phyloP scores from a whole-genome alignment of 305 asterid species.

The Euphrasia arctica region DNA sequence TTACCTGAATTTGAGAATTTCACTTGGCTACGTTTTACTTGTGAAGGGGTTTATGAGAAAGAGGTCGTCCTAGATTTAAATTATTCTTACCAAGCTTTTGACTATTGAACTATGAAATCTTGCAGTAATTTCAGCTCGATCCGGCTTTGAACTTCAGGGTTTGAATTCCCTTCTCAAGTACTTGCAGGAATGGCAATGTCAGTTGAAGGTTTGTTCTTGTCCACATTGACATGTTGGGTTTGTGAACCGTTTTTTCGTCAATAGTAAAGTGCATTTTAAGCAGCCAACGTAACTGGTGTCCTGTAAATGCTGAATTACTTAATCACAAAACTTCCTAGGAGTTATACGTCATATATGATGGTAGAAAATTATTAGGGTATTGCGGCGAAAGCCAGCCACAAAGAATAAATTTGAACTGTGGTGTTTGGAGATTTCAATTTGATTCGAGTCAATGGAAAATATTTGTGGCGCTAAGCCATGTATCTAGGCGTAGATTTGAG shows the following conservation, averaged over 20 bases:
- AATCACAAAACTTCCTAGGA: background rate
- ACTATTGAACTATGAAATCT: background rate
- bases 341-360: background rate
- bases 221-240: conserved; percentile 15
- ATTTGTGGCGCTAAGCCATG: background rate
- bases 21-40: conserved; percentile 15
- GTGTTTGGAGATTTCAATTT: conserved; percentile 2
- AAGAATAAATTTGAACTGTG: background rate
- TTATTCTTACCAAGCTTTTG: background rate
- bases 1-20: no score
- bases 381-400: background rate
- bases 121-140: conserved; percentile 19
- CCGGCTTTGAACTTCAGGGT: conserved; percentile 1
- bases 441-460: background rate
- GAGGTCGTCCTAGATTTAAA: background rate
- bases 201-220: conserved; percentile 55
- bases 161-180: conserved; percentile 18
- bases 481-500: background rate
- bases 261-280: background rate
- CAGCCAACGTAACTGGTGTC: background rate
- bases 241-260: conserved; percentile 3
- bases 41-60: background rate
- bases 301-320: background rate
- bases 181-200: conserved; percentile 73
- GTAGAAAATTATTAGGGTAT: background rate